A percentile compares a stretch with the other conserved stretches of the same genome.
Evolutionary conservation across 2,329 filamentous ascomycete species (phyloP).

Genomic region (Paraphoma sp.): DNA sequence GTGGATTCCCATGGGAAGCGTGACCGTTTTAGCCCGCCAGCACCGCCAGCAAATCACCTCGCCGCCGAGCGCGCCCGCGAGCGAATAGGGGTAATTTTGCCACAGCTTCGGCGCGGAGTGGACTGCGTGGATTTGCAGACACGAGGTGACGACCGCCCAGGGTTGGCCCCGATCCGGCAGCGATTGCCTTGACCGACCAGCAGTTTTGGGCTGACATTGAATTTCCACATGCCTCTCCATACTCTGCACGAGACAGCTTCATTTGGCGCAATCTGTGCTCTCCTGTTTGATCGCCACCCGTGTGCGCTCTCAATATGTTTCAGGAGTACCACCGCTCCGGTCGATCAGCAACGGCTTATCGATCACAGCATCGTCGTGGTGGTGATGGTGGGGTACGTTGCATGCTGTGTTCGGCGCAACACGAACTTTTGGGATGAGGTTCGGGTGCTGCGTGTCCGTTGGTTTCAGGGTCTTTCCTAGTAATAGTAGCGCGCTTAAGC

Average conservation of each 20-base stretch:
- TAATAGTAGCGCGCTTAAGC: slow-evolving; percentile 12
- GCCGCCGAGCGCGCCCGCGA: not conserved
- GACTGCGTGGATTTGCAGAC: not conserved
- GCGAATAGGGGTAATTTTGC: slow-evolving; percentile 15
- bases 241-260: not conserved
- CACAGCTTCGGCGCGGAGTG: slow-evolving; percentile 3
- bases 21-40: slow-evolving; percentile 11
- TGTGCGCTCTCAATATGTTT: not conserved
- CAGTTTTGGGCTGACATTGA: slow-evolving; percentile 6
- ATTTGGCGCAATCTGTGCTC: slow-evolving; percentile 6
- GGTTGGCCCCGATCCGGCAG: slow-evolving; percentile 4
- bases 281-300: slow-evolving; percentile 24
- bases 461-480: slow-evolving; percentile 16
- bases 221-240: slow-evolving; percentile 7
- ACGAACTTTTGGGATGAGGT: not conserved
- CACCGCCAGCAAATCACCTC: slow-evolving; percentile 5
- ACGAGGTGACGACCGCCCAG: not conserved
- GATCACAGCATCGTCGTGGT: not conserved
- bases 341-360: not conserved
- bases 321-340: not conserved
- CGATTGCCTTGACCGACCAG: not conserved
- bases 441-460: slow-evolving; percentile 2
- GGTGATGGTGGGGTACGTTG: slow-evolving; percentile 8
- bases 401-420: not conserved
- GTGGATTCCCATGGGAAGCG: slow-evolving; percentile 1